Conservation (phyloP, 192 early-diverging fungal species). For the Coemansia pectinata region DNA sequence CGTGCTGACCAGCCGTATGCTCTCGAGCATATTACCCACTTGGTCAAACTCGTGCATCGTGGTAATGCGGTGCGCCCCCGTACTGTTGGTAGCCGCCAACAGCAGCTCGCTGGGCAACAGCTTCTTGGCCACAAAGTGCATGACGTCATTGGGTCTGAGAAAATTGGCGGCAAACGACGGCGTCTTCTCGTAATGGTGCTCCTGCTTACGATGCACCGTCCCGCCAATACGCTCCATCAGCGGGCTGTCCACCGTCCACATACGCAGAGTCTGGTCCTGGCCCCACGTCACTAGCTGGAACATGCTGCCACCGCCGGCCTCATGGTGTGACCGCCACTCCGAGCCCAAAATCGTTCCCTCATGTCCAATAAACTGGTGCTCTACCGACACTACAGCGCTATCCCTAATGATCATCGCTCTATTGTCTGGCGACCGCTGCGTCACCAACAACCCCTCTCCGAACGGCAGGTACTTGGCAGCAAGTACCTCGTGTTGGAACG, state of each 20-base stretch:
- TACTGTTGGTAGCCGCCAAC: constrained; percentile 11
- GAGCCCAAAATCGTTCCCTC: constrained; percentile 30
- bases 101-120: constrained; percentile 28
- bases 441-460: constrained; percentile 39
- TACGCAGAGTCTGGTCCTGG: constrained; percentile 43
- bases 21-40: constrained; percentile 15
- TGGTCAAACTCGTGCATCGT: constrained; percentile 26
- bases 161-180: constrained; percentile 50
- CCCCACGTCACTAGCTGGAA: constrained; percentile 53
- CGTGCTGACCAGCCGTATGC: constrained; percentile 14
- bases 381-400: constrained; percentile 10
- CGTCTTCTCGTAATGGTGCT: not conserved
- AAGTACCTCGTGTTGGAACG: constrained; percentile 27
- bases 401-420: constrained; percentile 21
- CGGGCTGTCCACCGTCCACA: constrained; percentile 29
- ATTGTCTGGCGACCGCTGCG: constrained; percentile 20
- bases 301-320: constrained; percentile 1
- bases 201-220: not conserved
- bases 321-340: constrained; percentile 30
- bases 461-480: constrained; percentile 41
- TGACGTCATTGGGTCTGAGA: constrained; percentile 37
- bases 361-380: constrained; percentile 44
- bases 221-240: constrained; percentile 21
- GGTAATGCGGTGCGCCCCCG: constrained; percentile 5
- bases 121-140: constrained; percentile 30